A percentile compares a stretch with the other conserved stretches of the same genome.
phyloP scores from a whole-genome alignment of 164 flowering plant genomes.

The Pachysandra terminalis region DNA sequence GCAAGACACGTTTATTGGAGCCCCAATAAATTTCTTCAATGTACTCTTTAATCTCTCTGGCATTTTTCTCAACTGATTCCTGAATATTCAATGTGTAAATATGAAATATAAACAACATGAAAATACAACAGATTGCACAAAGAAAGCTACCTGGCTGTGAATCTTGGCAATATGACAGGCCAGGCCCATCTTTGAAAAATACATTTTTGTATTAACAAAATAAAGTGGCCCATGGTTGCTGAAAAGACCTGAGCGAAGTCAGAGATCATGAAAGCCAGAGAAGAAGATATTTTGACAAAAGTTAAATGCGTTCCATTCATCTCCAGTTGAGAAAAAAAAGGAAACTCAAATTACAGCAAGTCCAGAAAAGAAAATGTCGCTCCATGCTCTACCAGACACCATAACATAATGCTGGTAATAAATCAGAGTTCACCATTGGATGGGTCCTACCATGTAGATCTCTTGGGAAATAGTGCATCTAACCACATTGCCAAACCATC shows the following conservation, averaged over 20 bases:
- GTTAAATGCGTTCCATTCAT: neutral
- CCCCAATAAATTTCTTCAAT: conserved; percentile 97
- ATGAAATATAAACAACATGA: conserved; percentile 4
- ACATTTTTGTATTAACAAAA: conserved; percentile 67
- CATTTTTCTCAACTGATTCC: conserved; percentile 96
- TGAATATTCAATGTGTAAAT: conserved; percentile 24
- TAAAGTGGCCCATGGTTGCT: conserved; percentile 99
- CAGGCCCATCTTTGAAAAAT: conserved; percentile 90
- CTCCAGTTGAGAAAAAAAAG: neutral
- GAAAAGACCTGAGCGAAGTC: conserved; percentile 65
- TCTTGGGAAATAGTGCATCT: neutral
- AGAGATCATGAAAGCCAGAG: conserved; percentile 4
- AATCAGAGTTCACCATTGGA: neutral
- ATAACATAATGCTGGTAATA: neutral
- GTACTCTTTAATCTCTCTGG: conserved; percentile 81
- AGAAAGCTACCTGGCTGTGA: conserved; percentile 99
- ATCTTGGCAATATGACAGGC: conserved; percentile 97
- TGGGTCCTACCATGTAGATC: neutral
- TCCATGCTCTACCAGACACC: neutral
- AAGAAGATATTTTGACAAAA: neutral
- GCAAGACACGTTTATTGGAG: conserved; percentile 71
- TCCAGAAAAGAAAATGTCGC: neutral
- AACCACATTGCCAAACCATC: neutral
- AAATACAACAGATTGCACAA: too few relatives aligned
- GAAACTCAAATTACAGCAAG: neutral